Evolutionary conservation across 108 stramenopile genomes (phyloP).

Genomic region (Fragilariopsis cylindrus): DNA sequence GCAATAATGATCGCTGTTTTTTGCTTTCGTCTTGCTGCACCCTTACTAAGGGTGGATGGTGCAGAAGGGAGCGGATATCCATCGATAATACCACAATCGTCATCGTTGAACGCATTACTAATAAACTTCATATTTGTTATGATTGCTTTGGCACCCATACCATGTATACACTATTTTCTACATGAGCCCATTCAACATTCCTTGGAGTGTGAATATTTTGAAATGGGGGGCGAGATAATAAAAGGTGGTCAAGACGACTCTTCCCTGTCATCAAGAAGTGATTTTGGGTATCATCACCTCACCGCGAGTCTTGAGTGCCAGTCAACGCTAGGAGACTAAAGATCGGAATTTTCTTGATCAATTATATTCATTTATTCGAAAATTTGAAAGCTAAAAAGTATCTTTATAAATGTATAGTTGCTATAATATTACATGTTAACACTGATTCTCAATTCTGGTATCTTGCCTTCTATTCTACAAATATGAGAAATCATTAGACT

Average conservation of each 20-base stretch:
- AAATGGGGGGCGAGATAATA: constrained; percentile 14
- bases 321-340: not conserved
- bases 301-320: not conserved
- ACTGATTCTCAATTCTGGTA: no score
- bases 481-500: no score
- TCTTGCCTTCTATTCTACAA: no score
- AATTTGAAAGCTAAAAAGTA: no score
- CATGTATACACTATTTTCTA: constrained; percentile 21
- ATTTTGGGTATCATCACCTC: not conserved
- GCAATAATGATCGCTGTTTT: constrained; percentile 16
- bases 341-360: no score
- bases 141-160: constrained; percentile 12
- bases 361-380: no score
- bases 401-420: no score
- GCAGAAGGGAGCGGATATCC: not conserved
- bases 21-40: constrained; percentile 18
- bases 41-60: not conserved
- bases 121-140: constrained; percentile 5
- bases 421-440: no score
- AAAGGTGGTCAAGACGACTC: constrained; percentile 25
- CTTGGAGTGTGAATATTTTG: constrained; percentile 31
- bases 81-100: not conserved
- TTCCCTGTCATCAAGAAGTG: constrained; percentile 24
- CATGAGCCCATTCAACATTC: constrained; percentile 4
- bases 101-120: not conserved